These are phyloP conservation scores for Plantago major DNA, from an alignment of 257 asterid genomes.

Conservation along the genomic window DNA sequence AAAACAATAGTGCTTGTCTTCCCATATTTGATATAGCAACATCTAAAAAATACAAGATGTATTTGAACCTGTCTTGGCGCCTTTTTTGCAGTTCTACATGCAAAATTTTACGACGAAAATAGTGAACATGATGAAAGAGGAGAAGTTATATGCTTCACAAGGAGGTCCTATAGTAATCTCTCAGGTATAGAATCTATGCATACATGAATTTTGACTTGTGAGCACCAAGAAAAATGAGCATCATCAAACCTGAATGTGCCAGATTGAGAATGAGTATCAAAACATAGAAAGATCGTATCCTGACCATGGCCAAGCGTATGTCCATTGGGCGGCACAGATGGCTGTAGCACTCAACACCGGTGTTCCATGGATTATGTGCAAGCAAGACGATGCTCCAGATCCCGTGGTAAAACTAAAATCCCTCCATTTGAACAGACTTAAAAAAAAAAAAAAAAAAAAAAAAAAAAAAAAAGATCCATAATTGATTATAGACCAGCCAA, in stretches of 20 bases:
- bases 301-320: slow-evolving; percentile 61
- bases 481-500: not conserved
- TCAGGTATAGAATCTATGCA: slow-evolving; percentile 39
- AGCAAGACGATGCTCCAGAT: slow-evolving; percentile 89
- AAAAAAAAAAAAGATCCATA: too few relatives aligned
- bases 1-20: too few relatives aligned
- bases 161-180: slow-evolving; percentile 90
- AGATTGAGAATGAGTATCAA: slow-evolving; percentile 92
- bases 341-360: slow-evolving; percentile 73
- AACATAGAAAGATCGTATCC: slow-evolving; percentile 48
- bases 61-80: not conserved
- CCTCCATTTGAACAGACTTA: not conserved
- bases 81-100: slow-evolving; percentile 52
- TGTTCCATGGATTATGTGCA: slow-evolving; percentile 96
- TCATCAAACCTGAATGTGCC: slow-evolving; percentile 16
- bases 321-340: slow-evolving; percentile 85
- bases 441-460: too few relatives aligned
- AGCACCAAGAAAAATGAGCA: not conserved
- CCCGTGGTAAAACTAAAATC: slow-evolving; percentile 46
- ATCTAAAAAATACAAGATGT: too few relatives aligned
- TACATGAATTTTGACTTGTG: not conserved
- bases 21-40: too few relatives aligned
- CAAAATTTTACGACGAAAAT: slow-evolving; percentile 61
- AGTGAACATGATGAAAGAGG: slow-evolving; percentile 69
- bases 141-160: slow-evolving; percentile 73